Percentiles rank a stretch among this genome's conserved stretches.
Evolutionary conservation across 2,329 filamentous ascomycete species (phyloP).

Genomic region (Arachnomyces sp.): DNA sequence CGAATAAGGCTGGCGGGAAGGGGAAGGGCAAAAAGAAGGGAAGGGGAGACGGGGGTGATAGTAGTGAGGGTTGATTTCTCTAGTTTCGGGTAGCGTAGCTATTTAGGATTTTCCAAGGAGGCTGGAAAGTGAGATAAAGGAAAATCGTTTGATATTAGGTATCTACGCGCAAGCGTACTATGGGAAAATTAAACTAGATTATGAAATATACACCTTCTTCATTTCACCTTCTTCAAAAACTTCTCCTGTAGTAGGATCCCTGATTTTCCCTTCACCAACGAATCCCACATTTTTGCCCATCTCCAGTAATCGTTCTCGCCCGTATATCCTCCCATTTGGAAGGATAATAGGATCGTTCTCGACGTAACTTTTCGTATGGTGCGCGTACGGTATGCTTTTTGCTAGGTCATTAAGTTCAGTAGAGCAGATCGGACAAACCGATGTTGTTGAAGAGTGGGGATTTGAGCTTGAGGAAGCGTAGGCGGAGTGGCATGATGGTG

Average conservation of each 20-base stretch:
- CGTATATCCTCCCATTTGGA: constrained; percentile 82
- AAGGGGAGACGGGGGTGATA: constrained; percentile 25
- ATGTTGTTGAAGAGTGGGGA: constrained; percentile 54
- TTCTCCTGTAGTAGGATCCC: constrained; percentile 71
- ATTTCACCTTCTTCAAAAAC: constrained; percentile 55
- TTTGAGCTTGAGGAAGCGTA: constrained; percentile 50
- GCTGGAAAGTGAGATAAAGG: too few relatives aligned
- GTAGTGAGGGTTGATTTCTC: constrained; percentile 21
- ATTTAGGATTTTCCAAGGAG: too few relatives aligned
- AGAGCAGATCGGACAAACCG: constrained; percentile 90
- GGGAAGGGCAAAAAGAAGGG: constrained; percentile 27
- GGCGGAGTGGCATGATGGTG: constrained; percentile 77
- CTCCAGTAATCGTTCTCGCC: constrained; percentile 62
- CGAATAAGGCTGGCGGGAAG: constrained; percentile 6
- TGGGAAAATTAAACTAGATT: constrained; percentile 11
- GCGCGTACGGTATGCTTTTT: constrained; percentile 80
- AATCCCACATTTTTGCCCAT: constrained; percentile 70
- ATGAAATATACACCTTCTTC: constrained; percentile 89
- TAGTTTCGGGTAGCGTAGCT: too few relatives aligned
- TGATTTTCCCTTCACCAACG: constrained; percentile 57
- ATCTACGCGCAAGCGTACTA: too few relatives aligned
- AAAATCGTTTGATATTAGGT: too few relatives aligned
- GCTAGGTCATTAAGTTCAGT: constrained; percentile 91
- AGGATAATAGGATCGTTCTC: constrained; percentile 80
- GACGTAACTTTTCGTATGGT: constrained; percentile 89